phyloP scores from a whole-genome alignment of 371 early-diverging fungal genomes.

The Mortierella sp. region DNA sequence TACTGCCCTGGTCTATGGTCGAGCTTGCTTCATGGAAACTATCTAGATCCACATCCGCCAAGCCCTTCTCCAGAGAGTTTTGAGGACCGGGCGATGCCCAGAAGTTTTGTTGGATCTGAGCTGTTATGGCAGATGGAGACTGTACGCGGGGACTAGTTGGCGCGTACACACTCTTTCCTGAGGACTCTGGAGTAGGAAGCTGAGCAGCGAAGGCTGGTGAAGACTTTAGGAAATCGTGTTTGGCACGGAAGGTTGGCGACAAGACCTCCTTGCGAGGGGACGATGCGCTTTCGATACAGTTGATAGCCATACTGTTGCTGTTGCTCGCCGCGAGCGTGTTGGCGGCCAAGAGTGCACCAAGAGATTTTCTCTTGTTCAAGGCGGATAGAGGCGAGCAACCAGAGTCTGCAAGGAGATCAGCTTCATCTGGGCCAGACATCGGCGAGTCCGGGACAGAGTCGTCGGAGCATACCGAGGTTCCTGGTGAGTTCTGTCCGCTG shows the following conservation, averaged over 20 bases:
- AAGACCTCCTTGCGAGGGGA: conserved; percentile 38
- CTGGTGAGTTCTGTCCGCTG: conserved; percentile 48
- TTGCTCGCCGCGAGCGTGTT: conserved; percentile 51
- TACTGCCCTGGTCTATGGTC: conserved; percentile 7
- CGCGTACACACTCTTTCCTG: conserved; percentile 29
- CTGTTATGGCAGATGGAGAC: conserved; percentile 40
- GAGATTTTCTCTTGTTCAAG: conserved; percentile 49
- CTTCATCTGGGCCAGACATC: conserved; percentile 49
- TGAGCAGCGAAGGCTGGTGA: conserved; percentile 31
- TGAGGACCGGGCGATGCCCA: conserved; percentile 18
- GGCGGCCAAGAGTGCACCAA: conserved; percentile 55
- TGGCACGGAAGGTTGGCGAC: conserved; percentile 54
- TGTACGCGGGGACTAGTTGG: conserved; percentile 50
- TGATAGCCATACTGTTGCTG: conserved; percentile 38
- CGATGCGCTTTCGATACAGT: conserved; percentile 18
- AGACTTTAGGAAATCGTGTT: conserved; percentile 24
- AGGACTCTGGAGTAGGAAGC: conserved; percentile 45
- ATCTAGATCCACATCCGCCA: neutral
- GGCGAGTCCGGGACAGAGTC: conserved; percentile 48
- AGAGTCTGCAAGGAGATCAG: conserved; percentile 13
- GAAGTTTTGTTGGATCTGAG: conserved; percentile 43
- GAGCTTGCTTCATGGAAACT: neutral
- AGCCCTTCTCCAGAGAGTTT: conserved; percentile 1
- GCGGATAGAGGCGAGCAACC: conserved; percentile 47
- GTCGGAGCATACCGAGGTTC: conserved; percentile 31